phyloP scores from a whole-genome alignment of 345 rosid species.

The Hypericum perforatum region DNA sequence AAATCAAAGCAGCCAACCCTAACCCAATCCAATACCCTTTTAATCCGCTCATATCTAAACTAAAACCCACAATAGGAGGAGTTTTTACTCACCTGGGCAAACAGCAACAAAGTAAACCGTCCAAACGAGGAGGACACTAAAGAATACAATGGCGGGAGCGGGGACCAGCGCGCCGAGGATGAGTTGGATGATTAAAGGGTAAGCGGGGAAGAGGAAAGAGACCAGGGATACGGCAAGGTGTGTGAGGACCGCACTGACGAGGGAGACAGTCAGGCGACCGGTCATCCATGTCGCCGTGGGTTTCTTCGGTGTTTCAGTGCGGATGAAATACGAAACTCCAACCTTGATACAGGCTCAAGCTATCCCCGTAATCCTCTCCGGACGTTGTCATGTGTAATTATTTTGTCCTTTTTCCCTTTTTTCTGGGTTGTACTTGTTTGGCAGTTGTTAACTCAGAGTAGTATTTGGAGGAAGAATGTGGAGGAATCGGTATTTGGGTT shows the following conservation, averaged over 20 bases:
- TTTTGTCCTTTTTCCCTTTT: no score
- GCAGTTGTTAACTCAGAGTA: no score
- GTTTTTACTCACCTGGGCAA: conserved; percentile 30
- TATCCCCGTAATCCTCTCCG: no score
- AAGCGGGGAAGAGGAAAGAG: conserved; percentile 36
- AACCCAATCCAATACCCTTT: no score
- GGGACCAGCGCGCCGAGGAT: conserved; percentile 28
- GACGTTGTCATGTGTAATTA: no score
- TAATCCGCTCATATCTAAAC: background rate
- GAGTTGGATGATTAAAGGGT: conserved; percentile 31
- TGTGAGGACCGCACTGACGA: conserved; percentile 29
- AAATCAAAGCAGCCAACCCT: no score
- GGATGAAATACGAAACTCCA: no score
- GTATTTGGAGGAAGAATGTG: no score
- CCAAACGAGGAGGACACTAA: conserved; percentile 36
- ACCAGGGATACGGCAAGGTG: conserved; percentile 34
- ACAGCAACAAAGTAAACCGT: conserved; percentile 26
- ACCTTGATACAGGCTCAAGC: no score
- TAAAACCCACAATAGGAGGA: background rate
- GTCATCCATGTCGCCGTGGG: conserved; percentile 11
- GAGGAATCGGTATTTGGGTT: no score
- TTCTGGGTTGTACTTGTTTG: no score
- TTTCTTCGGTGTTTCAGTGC: background rate
- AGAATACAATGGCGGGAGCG: conserved; percentile 47
- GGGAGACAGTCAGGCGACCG: conserved; percentile 29